Evolutionary conservation across 2,329 filamentous ascomycete genomes (phyloP).

Genomic region (Fusarium tjaetaba): DNA sequence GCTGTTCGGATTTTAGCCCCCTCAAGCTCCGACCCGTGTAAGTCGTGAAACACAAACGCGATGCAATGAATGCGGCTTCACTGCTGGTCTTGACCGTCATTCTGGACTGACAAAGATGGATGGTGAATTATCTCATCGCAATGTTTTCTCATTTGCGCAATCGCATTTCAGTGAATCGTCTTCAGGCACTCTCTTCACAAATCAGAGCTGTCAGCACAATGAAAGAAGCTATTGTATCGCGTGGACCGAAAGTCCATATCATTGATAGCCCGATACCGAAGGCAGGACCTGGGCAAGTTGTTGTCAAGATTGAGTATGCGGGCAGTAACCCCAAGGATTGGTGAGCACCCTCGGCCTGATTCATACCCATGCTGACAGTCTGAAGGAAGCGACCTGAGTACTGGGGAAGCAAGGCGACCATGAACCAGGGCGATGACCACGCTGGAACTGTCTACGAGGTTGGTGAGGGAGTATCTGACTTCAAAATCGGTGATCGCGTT

Average conservation of each 20-base stretch:
- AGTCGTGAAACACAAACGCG: not conserved
- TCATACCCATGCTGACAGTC: not conserved
- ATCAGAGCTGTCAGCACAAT: conserved; percentile 5
- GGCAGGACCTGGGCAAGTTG: conserved; percentile 8
- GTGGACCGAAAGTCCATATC: conserved; percentile 11
- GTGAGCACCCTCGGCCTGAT: not conserved
- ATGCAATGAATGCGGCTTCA: not conserved
- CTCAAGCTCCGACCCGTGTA: not conserved
- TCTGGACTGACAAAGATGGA: not conserved
- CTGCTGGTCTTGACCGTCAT: not conserved
- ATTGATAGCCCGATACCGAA: conserved; percentile 5
- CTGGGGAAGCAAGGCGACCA: conserved; percentile 12
- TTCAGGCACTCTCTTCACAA: not conserved
- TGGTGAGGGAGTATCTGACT: conserved; percentile 16
- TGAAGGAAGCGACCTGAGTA: conserved; percentile 23
- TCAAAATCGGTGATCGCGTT: conserved; percentile 22
- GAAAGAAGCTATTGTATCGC: conserved; percentile 26
- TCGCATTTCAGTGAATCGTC: not conserved
- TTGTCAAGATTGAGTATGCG: conserved; percentile 12
- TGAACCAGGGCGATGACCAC: conserved; percentile 26
- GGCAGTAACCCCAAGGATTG: conserved; percentile 30
- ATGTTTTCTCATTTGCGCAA: conserved; percentile 5
- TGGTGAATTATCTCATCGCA: too few species aligned
- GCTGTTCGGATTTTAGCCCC: conserved; percentile 20
- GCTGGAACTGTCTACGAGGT: conserved; percentile 7